Conservation (phyloP, 2,329 filamentous ascomycete species). For the Talaromyces atroroseus region DNA sequence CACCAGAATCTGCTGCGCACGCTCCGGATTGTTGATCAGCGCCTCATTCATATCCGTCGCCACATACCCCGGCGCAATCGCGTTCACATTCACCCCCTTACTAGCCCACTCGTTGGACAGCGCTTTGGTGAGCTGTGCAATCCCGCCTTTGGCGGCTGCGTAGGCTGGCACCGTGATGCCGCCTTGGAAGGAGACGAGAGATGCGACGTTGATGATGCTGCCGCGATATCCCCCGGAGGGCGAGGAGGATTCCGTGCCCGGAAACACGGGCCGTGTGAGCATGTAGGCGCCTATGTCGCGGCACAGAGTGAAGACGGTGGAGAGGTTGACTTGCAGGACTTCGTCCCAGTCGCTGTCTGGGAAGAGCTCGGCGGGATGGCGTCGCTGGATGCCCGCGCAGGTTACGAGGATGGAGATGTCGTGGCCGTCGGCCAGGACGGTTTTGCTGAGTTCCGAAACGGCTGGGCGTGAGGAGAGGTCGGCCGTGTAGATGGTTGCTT, state of each 20-base stretch:
- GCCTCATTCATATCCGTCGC: conserved; percentile 92
- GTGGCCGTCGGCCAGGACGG: conserved; percentile 41
- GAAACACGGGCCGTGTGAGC: conserved; percentile 19
- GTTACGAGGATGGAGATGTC: conserved; percentile 74
- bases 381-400: conserved; percentile 78
- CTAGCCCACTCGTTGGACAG: conserved; percentile 77
- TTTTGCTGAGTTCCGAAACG: conserved; percentile 36
- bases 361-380: conserved; percentile 70
- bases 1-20: conserved; percentile 67
- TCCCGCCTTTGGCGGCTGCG: conserved; percentile 73
- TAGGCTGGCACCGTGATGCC: conserved; percentile 80
- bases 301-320: conserved; percentile 29
- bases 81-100: conserved; percentile 76
- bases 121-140: conserved; percentile 74
- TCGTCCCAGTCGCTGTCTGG: conserved; percentile 72
- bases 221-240: conserved; percentile 17
- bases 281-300: conserved; percentile 20
- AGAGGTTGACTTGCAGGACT: conserved; percentile 82
- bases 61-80: conserved; percentile 84
- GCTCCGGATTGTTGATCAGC: conserved; percentile 64
- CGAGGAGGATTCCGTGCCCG: conserved; percentile 12
- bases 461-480: conserved; percentile 38
- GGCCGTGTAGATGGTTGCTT: conserved; percentile 39
- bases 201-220: conserved; percentile 70
- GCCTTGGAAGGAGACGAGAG: conserved; percentile 71